Percentiles rank a stretch among this genome's conserved stretches.
Conservation (phyloP, 768 basidiomycete genomes). For the Podaxis sp. region DNA sequence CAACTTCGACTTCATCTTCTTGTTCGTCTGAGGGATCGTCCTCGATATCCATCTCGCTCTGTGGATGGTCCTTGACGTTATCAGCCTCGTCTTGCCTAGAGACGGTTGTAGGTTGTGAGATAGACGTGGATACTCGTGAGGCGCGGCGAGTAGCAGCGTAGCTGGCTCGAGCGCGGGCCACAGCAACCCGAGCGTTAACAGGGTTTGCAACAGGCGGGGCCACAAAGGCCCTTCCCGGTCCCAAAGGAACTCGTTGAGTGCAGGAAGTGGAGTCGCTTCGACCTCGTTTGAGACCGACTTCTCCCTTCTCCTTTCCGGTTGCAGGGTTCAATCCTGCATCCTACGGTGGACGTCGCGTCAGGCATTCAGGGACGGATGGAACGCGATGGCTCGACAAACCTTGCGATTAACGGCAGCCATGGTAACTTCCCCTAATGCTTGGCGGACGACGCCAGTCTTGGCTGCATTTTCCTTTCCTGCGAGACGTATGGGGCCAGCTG, state of each 20-base stretch:
- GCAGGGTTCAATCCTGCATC: conserved; percentile 43
- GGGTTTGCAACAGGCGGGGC: conserved; percentile 38
- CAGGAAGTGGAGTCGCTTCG: conserved; percentile 61
- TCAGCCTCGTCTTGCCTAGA: conserved; percentile 36
- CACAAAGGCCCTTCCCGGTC: conserved; percentile 47
- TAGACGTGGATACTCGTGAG: conserved; percentile 31
- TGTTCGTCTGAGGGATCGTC: conserved; percentile 33
- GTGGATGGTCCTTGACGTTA: conserved; percentile 26
- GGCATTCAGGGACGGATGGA: neutral
- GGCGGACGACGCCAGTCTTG: conserved; percentile 58
- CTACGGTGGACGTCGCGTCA: conserved; percentile 22
- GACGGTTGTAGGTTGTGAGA: conserved; percentile 32
- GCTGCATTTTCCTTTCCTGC: conserved; percentile 41
- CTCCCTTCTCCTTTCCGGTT: conserved; percentile 65
- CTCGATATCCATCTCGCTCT: conserved; percentile 64
- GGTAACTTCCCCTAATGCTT: conserved; percentile 80
- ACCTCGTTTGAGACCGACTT: conserved; percentile 57
- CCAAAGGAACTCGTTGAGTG: conserved; percentile 68
- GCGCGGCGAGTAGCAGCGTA: conserved; percentile 28
- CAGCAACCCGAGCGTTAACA: conserved; percentile 28
- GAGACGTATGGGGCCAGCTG: conserved; percentile 47
- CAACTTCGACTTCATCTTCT: conserved; percentile 39
- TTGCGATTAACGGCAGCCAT: conserved; percentile 74
- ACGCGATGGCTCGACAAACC: conserved; percentile 34
- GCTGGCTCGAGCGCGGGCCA: conserved; percentile 14